A percentile compares a stretch with the other conserved stretches of the same genome.
Conservation (phyloP, 495 filamentous ascomycete species). For the Penicillium taxi region DNA sequence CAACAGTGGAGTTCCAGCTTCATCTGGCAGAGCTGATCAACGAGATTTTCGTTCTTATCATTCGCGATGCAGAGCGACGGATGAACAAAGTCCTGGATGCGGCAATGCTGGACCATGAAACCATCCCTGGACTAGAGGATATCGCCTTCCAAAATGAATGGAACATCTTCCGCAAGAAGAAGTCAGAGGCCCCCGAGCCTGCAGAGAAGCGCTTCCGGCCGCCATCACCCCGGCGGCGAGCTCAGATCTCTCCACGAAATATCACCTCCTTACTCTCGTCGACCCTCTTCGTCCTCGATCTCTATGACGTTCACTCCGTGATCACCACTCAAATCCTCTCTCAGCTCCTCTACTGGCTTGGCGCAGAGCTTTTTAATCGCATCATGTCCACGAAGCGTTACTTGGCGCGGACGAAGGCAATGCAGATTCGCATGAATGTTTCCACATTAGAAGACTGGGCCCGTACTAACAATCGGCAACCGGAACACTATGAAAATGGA, state of each 20-base stretch:
- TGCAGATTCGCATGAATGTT: constrained; percentile 99
- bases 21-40: constrained; percentile 94
- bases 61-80: constrained; percentile 90
- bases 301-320: constrained; percentile 97
- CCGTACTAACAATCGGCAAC: constrained; percentile 80
- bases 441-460: constrained; percentile 96
- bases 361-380: constrained; percentile 95
- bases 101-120: constrained; percentile 96
- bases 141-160: constrained; percentile 96
- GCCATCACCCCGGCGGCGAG: constrained; percentile 88
- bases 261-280: constrained; percentile 96
- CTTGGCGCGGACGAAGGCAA: constrained; percentile 92
- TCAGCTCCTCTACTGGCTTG: constrained; percentile 93
- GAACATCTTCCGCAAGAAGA: constrained; percentile 92
- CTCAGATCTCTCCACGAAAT: constrained; percentile 86
- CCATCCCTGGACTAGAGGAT: constrained; percentile 94
- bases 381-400: constrained; percentile 95
- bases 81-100: constrained; percentile 92
- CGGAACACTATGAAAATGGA: constrained; percentile 92
- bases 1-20: constrained; percentile 83
- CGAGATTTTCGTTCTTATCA: constrained; percentile 98
- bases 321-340: constrained; percentile 88
- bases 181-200: constrained; percentile 72
- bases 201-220: constrained; percentile 88
- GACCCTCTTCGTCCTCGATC: constrained; percentile 91